Conservation (phyloP, 2,329 filamentous ascomycete genomes). For the Pyrenochaeta sp. region DNA sequence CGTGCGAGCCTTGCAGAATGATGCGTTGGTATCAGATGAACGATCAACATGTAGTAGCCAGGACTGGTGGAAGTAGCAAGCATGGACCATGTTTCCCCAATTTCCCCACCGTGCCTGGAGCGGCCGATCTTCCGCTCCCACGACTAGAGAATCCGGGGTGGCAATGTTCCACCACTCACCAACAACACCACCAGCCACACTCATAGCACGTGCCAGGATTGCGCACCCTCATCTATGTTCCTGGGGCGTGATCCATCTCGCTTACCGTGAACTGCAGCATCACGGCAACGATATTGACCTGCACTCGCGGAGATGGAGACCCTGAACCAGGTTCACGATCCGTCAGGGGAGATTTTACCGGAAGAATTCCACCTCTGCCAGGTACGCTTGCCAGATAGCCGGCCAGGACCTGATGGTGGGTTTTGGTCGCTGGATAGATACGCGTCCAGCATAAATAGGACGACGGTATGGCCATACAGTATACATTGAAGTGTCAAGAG, state of each 20-base stretch:
- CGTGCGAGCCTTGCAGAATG: not conserved
- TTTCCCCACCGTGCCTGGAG: constrained; percentile 19
- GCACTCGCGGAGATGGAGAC: constrained; percentile 3
- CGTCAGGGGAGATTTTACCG: constrained; percentile 16
- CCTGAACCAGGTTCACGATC: constrained; percentile 2
- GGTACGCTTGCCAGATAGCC: not conserved
- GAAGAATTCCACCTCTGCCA: constrained; percentile 15
- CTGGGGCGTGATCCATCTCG: constrained; percentile 11
- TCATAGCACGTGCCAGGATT: not conserved
- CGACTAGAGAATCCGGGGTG: constrained; percentile 23
- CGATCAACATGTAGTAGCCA: not conserved
- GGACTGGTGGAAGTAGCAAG: constrained; percentile 9
- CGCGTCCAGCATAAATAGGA: not conserved
- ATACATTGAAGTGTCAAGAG: not conserved
- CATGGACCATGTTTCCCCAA: constrained; percentile 5
- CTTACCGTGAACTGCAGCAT: constrained; percentile 12
- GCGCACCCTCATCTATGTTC: constrained; percentile 15
- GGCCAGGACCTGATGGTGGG: not conserved
- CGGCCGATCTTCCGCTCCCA: constrained; percentile 20
- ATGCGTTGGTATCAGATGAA: not conserved
- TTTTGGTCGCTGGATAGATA: not conserved
- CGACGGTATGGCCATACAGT: not conserved
- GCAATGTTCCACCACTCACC: constrained; percentile 33
- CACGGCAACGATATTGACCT: constrained; percentile 2
- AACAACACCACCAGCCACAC: constrained; percentile 15